Evolutionary conservation across 2,329 filamentous ascomycete genomes (phyloP).

Genomic region (Penicillium freii): DNA sequence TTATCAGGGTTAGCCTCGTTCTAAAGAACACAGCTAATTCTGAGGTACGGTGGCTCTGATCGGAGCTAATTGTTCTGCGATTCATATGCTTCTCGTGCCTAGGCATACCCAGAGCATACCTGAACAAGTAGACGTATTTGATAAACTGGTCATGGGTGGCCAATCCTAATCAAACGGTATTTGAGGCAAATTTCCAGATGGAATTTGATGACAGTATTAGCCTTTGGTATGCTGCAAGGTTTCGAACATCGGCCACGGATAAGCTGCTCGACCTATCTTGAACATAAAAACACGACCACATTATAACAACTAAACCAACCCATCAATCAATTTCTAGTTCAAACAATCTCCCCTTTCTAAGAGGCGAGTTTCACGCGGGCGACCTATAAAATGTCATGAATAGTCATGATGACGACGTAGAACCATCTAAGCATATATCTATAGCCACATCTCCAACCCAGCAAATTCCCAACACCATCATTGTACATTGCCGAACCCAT

Average conservation of each 20-base stretch:
- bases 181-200: neutral
- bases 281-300: too few species aligned
- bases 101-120: neutral
- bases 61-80: neutral
- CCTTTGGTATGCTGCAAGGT: neutral
- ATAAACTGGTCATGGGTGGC: neutral
- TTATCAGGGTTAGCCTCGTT: neutral
- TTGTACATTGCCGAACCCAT: neutral
- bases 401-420: conserved; percentile 5
- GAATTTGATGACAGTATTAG: too few species aligned
- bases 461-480: neutral
- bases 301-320: neutral
- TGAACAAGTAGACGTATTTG: neutral
- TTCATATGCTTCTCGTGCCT: too few species aligned
- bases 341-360: neutral
- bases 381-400: conserved; percentile 1
- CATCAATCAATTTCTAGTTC: neutral
- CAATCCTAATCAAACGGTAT: neutral
- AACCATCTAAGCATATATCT: neutral
- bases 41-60: too few species aligned
- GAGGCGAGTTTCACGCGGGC: neutral
- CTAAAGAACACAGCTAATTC: too few species aligned
- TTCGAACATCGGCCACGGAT: too few species aligned
- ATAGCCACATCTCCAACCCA: neutral
- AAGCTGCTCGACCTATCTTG: too few species aligned